Base-by-base conservation (phyloP, 164 flowering plant genomes). In the Berberis thunbergii region DNA sequence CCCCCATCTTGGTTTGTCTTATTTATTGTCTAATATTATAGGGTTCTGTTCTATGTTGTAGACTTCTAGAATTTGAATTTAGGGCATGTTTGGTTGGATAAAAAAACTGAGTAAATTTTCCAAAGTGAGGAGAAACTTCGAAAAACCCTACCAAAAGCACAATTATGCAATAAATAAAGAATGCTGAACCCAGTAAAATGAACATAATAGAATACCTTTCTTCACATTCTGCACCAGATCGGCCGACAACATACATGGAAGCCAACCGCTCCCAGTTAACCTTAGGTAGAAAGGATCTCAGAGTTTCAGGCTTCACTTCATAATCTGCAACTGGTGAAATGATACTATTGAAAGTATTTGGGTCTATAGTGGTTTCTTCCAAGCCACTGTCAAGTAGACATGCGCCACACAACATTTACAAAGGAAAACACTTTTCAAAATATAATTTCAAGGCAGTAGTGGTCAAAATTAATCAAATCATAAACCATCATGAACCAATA, bases 161-260 rank as follows among this genome's bases (percentile, higher is more conserved):
- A 26, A 26, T 26, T 26, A 26, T 26, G 26, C 26, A 26, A 26
- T 26, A 26, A 26, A 26, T 26, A 26, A 26, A 26, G 26, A 26
- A 26, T 26, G 26, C 26, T 26, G 26, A 26, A 26, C 26, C 26
- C 26, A 26, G 26, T 26, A 26, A 26, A 26, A 26, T 26, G 26
- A 26, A 26, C 26, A 26, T 26, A 26, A 26, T 26, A 48, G 9
- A 1, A 48, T 80, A 94, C 99, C 88, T 88, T 68, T 87, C 76
- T 78, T 83, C 80, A 80, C 99, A 94, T 80, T 94, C 99, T 59
- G 86, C 83, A 73, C 91, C 97, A 69, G 88, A 76, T 38, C 79
- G 93, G 45, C 86, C 83, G 49, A 60, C 59, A 43, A 78, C 70
- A 73, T 90, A 79, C 72, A 66, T 74, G 64, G 86, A 82, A 45